Percentiles rank a stretch among this genome's conserved stretches.
Evolutionary conservation across 257 asterid genomes (phyloP).

Genomic region (Nicotiana tomentosiformis): DNA sequence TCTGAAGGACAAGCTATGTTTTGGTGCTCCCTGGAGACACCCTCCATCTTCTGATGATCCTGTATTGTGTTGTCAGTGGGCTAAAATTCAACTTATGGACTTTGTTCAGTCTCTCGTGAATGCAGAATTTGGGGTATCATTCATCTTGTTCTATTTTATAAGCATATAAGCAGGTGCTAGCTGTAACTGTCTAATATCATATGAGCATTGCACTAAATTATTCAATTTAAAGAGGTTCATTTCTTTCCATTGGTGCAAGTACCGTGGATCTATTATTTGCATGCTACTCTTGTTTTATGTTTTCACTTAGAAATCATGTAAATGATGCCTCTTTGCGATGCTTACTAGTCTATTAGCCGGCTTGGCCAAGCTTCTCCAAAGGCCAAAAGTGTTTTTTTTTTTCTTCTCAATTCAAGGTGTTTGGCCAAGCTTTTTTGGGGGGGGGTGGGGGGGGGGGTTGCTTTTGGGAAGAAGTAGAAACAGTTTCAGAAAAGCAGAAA

Average conservation of each 20-base stretch:
- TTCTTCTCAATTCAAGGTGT: too few relatives aligned
- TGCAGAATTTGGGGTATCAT: slow-evolving; percentile 78
- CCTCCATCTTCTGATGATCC: slow-evolving; percentile 48
- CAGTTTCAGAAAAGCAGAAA: too few relatives aligned
- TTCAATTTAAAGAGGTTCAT: background rate
- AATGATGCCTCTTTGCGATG: background rate
- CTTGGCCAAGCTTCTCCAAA: too few relatives aligned
- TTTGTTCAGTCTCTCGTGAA: slow-evolving; percentile 72
- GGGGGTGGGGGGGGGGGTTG: too few relatives aligned
- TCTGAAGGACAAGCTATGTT: slow-evolving; percentile 53
- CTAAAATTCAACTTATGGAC: slow-evolving; percentile 91
- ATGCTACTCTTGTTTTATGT: slow-evolving; percentile 1
- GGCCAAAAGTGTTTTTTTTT: too few relatives aligned
- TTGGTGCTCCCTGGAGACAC: slow-evolving; percentile 98
- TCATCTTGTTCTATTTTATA: background rate
- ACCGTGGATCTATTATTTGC: background rate
- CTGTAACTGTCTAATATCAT: background rate
- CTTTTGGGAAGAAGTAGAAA: too few relatives aligned
- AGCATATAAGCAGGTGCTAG: background rate
- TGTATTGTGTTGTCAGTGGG: slow-evolving; percentile 43
- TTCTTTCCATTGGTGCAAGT: background rate
- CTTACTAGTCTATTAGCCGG: background rate
- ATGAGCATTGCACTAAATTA: background rate
- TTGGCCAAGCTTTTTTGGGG: too few relatives aligned
- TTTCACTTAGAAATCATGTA: slow-evolving; percentile 1